Conservation (phyloP, 768 basidiomycete genomes). For the Leccinum rimulosum region DNA sequence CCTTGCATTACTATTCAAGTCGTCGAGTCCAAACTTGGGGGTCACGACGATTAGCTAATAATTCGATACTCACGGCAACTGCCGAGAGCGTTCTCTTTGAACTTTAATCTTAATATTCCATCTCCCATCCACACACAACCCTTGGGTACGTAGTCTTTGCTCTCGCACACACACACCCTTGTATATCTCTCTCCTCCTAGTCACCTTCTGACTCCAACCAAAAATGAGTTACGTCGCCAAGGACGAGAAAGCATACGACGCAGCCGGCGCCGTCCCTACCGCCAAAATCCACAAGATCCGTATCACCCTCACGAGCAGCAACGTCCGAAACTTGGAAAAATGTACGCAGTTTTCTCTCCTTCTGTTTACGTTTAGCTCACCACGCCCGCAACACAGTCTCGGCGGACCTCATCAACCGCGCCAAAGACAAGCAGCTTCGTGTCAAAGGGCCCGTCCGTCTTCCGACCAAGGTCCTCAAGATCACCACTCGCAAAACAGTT, state of each 20-base stretch:
- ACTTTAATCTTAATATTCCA: constrained; percentile 34
- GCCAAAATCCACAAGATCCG: constrained; percentile 99
- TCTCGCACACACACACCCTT: neutral
- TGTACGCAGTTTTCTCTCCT: constrained; percentile 48
- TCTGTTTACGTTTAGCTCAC: neutral
- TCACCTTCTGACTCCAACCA: constrained; percentile 76
- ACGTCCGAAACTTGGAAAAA: constrained; percentile 98
- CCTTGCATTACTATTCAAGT: constrained; percentile 39
- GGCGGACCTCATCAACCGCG: constrained; percentile 92
- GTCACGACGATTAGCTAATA: constrained; percentile 7
- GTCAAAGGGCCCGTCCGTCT: constrained; percentile 99
- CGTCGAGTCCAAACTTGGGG: neutral
- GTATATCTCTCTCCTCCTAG: constrained; percentile 29
- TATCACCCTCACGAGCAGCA: constrained; percentile 97
- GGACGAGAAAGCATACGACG: constrained; percentile 97
- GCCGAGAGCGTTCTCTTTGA: constrained; percentile 15
- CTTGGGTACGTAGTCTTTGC: constrained; percentile 26
- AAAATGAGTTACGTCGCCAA: constrained; percentile 99
- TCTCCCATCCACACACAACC: constrained; percentile 29
- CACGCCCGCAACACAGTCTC: constrained; percentile 62
- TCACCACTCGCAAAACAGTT: constrained; percentile 99
- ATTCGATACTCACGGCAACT: constrained; percentile 8
- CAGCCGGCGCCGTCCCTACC: constrained; percentile 80
- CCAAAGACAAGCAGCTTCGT: constrained; percentile 99
- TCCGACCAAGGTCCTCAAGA: constrained; percentile 97